Evolutionary conservation across 192 early-diverging fungal genomes (phyloP), one percentile per base, ranked within the genome.

Genomic region (Powellomyces hirtus): DNA sequence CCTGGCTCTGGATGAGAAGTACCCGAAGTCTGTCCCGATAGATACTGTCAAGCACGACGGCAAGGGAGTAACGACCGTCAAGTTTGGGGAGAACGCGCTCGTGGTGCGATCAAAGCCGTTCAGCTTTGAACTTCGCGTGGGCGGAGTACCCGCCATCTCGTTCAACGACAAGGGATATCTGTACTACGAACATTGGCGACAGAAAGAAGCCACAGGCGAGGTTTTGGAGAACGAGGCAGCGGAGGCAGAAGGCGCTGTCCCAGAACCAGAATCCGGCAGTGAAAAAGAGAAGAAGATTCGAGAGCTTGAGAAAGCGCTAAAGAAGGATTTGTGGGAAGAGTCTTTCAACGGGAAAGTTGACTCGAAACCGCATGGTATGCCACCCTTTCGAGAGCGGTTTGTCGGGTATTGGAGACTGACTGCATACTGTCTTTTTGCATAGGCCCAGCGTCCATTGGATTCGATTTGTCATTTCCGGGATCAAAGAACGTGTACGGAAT

Each of bases 401-500:
- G n/a, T 14, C 46, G 46, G n/a, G n/a, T n/a, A n/a, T 49, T 49
- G 26, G 26, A 18, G 40, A 42, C 8, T 42, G 10, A 42, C 18
- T 42, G 18, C 18, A 13, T 18, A 42, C 40, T 13, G 8, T 26
- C 24, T 4, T 46, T 24, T 42, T n/a, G 27, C n/a, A 45, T 0
- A 93, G 91, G 97, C 0, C 95, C 96, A 24, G 88, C 90, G 62
- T 97, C 96, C 0, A 86, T 98, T 76, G 96, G 91, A 16, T 74
- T 99, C 66, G 97, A 99, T 76, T 82, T 99, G 22, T 77, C 84
- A 14, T 99, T 99, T 75, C 87, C 86, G 46, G 92, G 90, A 8
- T 90, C 87, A 62, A 69, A 74, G 38, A 88, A 99, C 75, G 89
- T 97, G 13, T 99, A 98, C 74, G 97, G 97, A 42, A 89, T 99